phyloP scores from a whole-genome alignment of 805 yeast genomes.

The Candida cerambycidarum region DNA sequence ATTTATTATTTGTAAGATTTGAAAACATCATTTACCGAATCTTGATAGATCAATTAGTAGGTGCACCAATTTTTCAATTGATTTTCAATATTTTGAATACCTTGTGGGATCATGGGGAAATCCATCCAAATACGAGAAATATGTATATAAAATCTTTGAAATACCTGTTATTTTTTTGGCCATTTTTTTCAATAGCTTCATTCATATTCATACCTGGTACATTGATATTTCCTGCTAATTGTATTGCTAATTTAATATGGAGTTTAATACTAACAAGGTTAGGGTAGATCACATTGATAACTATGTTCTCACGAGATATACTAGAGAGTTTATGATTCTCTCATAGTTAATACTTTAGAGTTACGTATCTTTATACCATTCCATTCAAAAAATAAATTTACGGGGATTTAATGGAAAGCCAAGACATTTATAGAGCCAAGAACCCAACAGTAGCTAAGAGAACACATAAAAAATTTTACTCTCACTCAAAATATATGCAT shows the following conservation, averaged over 20 bases:
- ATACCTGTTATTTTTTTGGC: constrained; percentile 59
- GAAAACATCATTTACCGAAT: constrained; percentile 41
- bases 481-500: neutral
- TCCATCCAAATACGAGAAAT: constrained; percentile 30
- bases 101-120: constrained; percentile 55
- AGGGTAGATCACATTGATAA: constrained; percentile 10
- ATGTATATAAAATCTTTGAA: constrained; percentile 49
- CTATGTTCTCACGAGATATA: too few species aligned
- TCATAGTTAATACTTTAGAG: too few species aligned
- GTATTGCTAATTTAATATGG: constrained; percentile 57
- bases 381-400: too few species aligned
- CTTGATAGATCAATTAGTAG: constrained; percentile 53
- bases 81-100: constrained; percentile 48
- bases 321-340: too few species aligned
- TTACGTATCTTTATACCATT: too few species aligned
- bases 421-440: too few species aligned
- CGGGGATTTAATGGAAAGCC: too few species aligned
- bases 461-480: neutral
- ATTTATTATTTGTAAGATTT: constrained; percentile 37
- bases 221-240: constrained; percentile 58
- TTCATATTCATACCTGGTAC: constrained; percentile 49
- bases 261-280: constrained; percentile 47
- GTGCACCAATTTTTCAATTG: constrained; percentile 55
- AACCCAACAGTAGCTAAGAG: neutral
- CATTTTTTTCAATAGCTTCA: constrained; percentile 50